These are phyloP conservation scores for Rhizodiscina lignyota DNA, from an alignment of 495 filamentous ascomycete genomes.

Conservation along the genomic window DNA sequence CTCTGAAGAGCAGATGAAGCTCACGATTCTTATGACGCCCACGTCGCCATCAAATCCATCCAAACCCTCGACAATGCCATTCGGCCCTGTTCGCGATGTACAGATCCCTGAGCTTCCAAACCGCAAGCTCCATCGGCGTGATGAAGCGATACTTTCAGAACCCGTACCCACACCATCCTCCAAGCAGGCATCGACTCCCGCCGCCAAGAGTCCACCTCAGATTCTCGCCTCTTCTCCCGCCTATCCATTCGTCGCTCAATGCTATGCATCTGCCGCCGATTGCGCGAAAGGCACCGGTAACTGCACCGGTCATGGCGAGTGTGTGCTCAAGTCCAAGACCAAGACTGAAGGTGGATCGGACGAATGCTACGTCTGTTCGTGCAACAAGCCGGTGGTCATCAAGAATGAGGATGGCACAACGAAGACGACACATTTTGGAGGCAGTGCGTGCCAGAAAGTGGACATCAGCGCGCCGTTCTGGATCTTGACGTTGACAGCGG, in stretches of 20 bases:
- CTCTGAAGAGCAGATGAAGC: too few species aligned
- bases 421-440: conserved; percentile 55
- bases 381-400: conserved; percentile 31
- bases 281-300: conserved; percentile 8
- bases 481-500: conserved; percentile 53
- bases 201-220: conserved; percentile 1
- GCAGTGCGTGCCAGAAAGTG: conserved; percentile 76
- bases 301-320: conserved; percentile 12
- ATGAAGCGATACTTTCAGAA: conserved; percentile 12
- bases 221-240: background rate
- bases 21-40: too few species aligned
- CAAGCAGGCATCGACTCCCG: conserved; percentile 1
- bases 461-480: conserved; percentile 81
- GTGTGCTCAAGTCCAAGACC: conserved; percentile 27
- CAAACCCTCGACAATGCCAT: too few species aligned
- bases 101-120: background rate
- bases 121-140: background rate
- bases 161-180: conserved; percentile 1
- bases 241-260: conserved; percentile 11
- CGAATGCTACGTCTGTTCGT: conserved; percentile 61
- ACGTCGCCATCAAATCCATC: too few species aligned
- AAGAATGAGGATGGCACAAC: conserved; percentile 27
- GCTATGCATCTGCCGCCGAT: conserved; percentile 5
- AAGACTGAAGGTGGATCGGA: conserved; percentile 7
- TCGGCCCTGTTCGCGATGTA: too few species aligned